Conservation (phyloP, 768 basidiomycete species). For the Calocybe cyanea region DNA sequence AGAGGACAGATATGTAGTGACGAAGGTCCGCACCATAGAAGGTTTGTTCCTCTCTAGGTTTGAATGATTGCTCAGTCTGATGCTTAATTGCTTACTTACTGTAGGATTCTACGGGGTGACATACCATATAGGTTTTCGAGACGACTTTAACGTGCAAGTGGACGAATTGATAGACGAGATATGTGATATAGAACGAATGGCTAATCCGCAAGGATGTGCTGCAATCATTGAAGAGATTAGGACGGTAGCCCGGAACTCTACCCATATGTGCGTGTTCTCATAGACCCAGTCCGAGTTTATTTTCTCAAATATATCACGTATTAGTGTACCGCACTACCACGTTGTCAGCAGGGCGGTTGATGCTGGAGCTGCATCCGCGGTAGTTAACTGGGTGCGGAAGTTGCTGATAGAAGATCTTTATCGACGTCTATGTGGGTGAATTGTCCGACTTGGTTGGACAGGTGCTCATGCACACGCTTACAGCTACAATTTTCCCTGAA, state of each 20-base stretch:
- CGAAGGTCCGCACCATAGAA: conserved; percentile 52
- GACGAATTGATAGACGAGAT: conserved; percentile 49
- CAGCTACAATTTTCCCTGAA: conserved; percentile 61
- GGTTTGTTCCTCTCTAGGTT: conserved; percentile 28
- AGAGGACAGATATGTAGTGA: conserved; percentile 52
- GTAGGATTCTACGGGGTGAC: conserved; percentile 59
- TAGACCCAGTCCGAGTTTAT: neutral
- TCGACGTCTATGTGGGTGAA: conserved; percentile 44
- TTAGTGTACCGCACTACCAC: conserved; percentile 56
- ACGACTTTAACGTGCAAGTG: conserved; percentile 49
- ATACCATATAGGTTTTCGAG: conserved; percentile 61
- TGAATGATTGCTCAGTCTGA: neutral
- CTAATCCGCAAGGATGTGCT: conserved; percentile 29
- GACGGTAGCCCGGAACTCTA: conserved; percentile 34
- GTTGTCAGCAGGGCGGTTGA: conserved; percentile 40
- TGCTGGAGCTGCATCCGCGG: conserved; percentile 27
- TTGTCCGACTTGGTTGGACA: neutral
- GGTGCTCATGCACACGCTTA: neutral
- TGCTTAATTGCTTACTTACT: neutral
- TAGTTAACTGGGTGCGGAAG: conserved; percentile 40
- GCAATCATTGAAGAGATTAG: conserved; percentile 38
- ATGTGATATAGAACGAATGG: conserved; percentile 41
- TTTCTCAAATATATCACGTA: neutral
- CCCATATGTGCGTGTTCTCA: conserved; percentile 49
- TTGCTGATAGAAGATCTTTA: conserved; percentile 63